Conservation (phyloP, 352 stramenopile genomes). For the Elongisporangium prolatum region DNA sequence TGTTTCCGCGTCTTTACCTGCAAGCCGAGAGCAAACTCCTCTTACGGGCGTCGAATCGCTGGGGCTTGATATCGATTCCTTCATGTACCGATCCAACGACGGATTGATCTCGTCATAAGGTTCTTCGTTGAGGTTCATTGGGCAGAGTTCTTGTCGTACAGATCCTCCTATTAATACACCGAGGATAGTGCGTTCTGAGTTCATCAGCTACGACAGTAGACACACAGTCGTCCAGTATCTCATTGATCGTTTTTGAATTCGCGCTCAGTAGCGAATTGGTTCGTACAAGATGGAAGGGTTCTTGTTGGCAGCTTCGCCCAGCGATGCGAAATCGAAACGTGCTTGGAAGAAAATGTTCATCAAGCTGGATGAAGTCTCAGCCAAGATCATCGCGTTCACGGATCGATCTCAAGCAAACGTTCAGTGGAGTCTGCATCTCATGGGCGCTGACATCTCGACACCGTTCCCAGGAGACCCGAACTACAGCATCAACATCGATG, state of each 20-base stretch:
- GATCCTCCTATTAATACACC: neutral
- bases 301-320: constrained; percentile 29
- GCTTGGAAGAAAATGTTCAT: constrained; percentile 47
- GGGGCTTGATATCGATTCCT: constrained; percentile 51
- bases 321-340: constrained; percentile 25
- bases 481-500: constrained; percentile 37
- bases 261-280: constrained; percentile 3
- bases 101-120: neutral
- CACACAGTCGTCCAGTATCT: neutral
- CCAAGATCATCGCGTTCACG: constrained; percentile 48
- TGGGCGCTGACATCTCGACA: constrained; percentile 50
- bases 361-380: constrained; percentile 65
- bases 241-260: neutral
- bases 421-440: constrained; percentile 42
- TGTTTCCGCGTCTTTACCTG: neutral
- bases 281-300: constrained; percentile 36
- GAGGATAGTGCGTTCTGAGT: neutral
- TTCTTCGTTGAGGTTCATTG: neutral
- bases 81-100: constrained; percentile 35
- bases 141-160: neutral
- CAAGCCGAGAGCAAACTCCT: constrained; percentile 8
- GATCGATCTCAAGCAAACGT: constrained; percentile 42
- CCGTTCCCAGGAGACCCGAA: constrained; percentile 47
- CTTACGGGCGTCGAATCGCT: constrained; percentile 45
- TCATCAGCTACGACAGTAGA: neutral